Base-by-base conservation (phyloP, 768 basidiomycete species). In the Lentinula aciculospora region DNA sequence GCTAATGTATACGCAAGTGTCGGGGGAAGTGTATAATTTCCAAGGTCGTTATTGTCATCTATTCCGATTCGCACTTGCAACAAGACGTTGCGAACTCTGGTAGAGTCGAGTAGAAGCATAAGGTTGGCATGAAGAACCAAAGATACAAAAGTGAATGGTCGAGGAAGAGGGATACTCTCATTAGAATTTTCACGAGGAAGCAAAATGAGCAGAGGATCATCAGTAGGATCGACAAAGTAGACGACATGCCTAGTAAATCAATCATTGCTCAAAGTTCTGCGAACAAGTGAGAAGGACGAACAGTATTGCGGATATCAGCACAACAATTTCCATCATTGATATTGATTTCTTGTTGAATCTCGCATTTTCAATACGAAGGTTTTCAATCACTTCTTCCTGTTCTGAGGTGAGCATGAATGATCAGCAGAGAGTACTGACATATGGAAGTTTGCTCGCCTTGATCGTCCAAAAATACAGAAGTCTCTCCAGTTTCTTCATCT, bases 371-470 rank as follows among this genome's bases (percentile, higher is more conserved):
- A 63, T 63, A 47, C 76, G 79, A 37, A 89, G 68, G 4, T 56
- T 62, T n/a, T 77, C 69, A 48, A 89, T 76, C 12, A 85, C 39
- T 45, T 80, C 78, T 46, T 85, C 80, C 65, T 89, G 87, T 65
- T 89, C 86, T 88, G 63, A 58, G 32, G 58, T 34, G 5, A 60
- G 32, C 23, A 29, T 45, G 12, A 36, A 19, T 27, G 56, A n/a
- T 44, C 32, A 51, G 28, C 15, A 21, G 40, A 44, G 44, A 37
- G 25, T 3, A 23, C 32, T 12, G 48, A 34, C 17, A 31, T 34
- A 9, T n/a, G 23, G 15, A 44, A 5, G 12, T 29, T 17, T 31
- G 4, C 57, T 64, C 61, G 48, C 82, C 80, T 73, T 83, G 79
- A 58, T 85, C 83, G 57, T 83, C 81, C 21, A 83, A 67, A 21